Base-by-base conservation (phyloP, 495 filamentous ascomycete species). In the Lasiosphaeriaceae sp. region DNA sequence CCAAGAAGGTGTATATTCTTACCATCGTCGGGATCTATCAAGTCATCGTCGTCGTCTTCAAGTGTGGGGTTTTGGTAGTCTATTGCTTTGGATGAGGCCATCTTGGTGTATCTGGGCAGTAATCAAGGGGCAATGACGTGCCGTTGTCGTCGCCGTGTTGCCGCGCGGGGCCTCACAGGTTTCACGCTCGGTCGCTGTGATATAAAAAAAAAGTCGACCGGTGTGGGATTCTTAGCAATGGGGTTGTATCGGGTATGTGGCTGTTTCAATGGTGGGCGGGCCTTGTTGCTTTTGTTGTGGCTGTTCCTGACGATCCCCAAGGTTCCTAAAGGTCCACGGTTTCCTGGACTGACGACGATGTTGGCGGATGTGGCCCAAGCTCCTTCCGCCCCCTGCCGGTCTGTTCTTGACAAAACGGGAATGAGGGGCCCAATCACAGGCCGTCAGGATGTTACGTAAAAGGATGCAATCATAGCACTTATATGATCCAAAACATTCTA, bases 11-110 rank as follows among this genome's bases (percentile, higher is more conserved):
- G 9, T 17, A 21, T 22, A 39, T 37, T 59, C 57, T 67, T 71
- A 96, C 94, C 90, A 77, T 97, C 90, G 75, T 97, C 93, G 3
- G 93, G 90, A 71, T 98, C 94, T 74, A 97, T 96, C 62, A 96
- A 73, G 64, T 85, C 80, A 65, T 96, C 91, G 61, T 92, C 86
- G 59, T 93, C 90, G 50, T 93, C 81, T 41, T 86, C 77, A n/a
- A 88, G 83, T 59, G 82, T 16, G 14, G 39, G 79, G 68, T 88
- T 82, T 67, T 86, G 84, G 66, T 83, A 79, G 61, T 84, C 77
- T 50, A 22, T 16, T 14, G 14, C 24, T 16, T 9, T 34, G 20
- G 8, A 8, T 24, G 47, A 49, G n/a, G 24, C 47, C 47, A 49
- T 49, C 8, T 14, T 49, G 12, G 47, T 16, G 9, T 14, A 9